These are phyloP conservation scores for Tetrapisispora arboricola DNA, from an alignment of 805 yeast species.

Conservation along the genomic window DNA sequence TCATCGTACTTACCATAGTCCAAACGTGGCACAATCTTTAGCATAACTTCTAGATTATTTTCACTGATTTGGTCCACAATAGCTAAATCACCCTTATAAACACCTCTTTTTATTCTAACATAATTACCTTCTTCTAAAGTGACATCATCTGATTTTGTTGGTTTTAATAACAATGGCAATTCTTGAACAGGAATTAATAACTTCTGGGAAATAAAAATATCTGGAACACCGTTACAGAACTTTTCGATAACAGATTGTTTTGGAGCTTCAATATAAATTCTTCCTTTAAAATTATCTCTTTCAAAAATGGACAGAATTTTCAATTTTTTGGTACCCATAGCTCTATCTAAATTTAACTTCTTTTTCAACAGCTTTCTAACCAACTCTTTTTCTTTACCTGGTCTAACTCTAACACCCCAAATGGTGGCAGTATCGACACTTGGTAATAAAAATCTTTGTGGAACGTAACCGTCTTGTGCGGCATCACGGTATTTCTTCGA, in stretches of 20 bases:
- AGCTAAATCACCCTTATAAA: slow-evolving; percentile 87
- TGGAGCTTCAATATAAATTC: slow-evolving; percentile 89
- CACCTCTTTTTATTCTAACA: slow-evolving; percentile 83
- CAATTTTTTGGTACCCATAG: slow-evolving; percentile 54
- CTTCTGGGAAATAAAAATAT: slow-evolving; percentile 64
- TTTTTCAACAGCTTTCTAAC: slow-evolving; percentile 79
- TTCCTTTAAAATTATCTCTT: slow-evolving; percentile 85
- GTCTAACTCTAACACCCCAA: slow-evolving; percentile 91
- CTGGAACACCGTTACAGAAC: slow-evolving; percentile 83
- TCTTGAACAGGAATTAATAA: slow-evolving; percentile 91
- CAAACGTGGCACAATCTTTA: slow-evolving; percentile 84
- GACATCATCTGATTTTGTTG: slow-evolving; percentile 77
- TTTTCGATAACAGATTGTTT: slow-evolving; percentile 84
- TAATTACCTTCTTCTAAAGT: slow-evolving; percentile 87
- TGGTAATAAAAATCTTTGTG: slow-evolving; percentile 87
- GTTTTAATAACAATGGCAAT: slow-evolving; percentile 85
- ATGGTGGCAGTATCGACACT: slow-evolving; percentile 94
- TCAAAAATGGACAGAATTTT: slow-evolving; percentile 86
- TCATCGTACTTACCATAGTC: slow-evolving; percentile 69
- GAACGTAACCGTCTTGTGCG: slow-evolving; percentile 68
- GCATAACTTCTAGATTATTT: slow-evolving; percentile 89
- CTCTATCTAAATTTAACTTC: slow-evolving; percentile 65
- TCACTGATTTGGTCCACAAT: slow-evolving; percentile 88
- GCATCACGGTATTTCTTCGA: slow-evolving; percentile 71
- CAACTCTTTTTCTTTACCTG: slow-evolving; percentile 85